A percentile compares a stretch with the other conserved stretches of the same genome.
phyloP scores from a whole-genome alignment of 805 yeast species.

The Sugiyamaella floridensis region DNA sequence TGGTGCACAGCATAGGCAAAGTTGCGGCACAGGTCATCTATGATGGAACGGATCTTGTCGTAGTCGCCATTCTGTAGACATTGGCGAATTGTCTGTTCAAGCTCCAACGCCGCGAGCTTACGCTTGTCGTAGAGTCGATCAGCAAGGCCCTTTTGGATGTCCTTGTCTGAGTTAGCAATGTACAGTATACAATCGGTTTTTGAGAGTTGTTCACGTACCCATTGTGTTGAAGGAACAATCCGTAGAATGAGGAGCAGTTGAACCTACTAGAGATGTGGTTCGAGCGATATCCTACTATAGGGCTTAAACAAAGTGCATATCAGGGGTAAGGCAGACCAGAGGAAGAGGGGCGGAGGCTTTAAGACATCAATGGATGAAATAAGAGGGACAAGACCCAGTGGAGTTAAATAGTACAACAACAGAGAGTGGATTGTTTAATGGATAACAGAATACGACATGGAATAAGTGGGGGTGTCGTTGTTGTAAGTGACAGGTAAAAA shows the following conservation, averaged over 20 bases:
- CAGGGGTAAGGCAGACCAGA: neutral
- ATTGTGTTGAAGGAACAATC: neutral
- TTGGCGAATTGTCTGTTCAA: conserved; percentile 68
- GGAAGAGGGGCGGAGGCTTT: neutral
- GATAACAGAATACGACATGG: no score
- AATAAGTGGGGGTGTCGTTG: no score
- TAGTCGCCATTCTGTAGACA: conserved; percentile 55
- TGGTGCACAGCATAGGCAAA: conserved; percentile 78
- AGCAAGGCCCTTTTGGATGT: conserved; percentile 57
- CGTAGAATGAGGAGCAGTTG: neutral
- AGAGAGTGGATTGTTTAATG: no score
- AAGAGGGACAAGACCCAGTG: no score
- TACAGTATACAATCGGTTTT: neutral
- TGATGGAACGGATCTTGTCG: conserved; percentile 51
- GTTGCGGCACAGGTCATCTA: conserved; percentile 69
- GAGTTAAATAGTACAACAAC: no score
- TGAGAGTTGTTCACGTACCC: neutral
- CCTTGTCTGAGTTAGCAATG: conserved; percentile 40
- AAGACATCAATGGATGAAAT: no score
- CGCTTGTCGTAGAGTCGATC: conserved; percentile 74
- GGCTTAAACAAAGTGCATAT: neutral
- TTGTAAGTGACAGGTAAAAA: no score
- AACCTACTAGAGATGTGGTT: no score
- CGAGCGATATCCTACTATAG: no score
- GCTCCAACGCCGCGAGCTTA: conserved; percentile 59